These are phyloP conservation scores for Mortierella sp. DNA, from an alignment of 371 early-diverging fungal species.

Conservation along the genomic window DNA sequence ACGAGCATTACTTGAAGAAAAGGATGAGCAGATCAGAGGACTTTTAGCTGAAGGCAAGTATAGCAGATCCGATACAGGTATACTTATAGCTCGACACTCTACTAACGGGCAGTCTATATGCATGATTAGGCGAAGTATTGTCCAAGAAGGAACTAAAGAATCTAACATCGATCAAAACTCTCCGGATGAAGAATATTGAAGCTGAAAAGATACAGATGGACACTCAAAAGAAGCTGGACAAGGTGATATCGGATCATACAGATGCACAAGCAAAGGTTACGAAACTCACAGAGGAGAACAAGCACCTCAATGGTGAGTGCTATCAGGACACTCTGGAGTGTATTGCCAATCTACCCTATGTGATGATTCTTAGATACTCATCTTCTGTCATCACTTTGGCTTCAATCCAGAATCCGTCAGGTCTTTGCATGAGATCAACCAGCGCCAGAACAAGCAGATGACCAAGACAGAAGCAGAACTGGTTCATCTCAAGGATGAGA, in stretches of 20 bases:
- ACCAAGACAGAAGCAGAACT: constrained; percentile 70
- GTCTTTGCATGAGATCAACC: constrained; percentile 40
- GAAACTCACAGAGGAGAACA: constrained; percentile 63
- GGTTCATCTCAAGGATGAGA: constrained; percentile 52
- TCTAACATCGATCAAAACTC: constrained; percentile 75
- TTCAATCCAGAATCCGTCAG: constrained; percentile 14
- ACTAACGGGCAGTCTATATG: background rate
- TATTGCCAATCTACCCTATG: background rate
- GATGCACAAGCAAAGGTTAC: constrained; percentile 66
- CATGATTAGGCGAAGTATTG: constrained; percentile 73
- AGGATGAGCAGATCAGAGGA: constrained; percentile 73
- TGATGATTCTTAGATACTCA: no score
- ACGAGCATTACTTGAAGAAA: constrained; percentile 60
- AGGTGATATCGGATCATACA: constrained; percentile 55
- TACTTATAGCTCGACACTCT: background rate
- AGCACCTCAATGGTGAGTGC: constrained; percentile 60
- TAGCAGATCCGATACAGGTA: background rate
- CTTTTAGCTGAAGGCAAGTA: constrained; percentile 70
- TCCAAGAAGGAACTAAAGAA: constrained; percentile 84
- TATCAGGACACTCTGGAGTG: background rate
- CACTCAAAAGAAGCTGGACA: constrained; percentile 73
- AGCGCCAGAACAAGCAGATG: constrained; percentile 75
- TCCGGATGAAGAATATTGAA: constrained; percentile 75
- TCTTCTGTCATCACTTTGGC: background rate
- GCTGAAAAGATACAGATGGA: constrained; percentile 66